Conservation (phyloP, 352 stramenopile genomes). For the Phytophthora uliginosa region DNA sequence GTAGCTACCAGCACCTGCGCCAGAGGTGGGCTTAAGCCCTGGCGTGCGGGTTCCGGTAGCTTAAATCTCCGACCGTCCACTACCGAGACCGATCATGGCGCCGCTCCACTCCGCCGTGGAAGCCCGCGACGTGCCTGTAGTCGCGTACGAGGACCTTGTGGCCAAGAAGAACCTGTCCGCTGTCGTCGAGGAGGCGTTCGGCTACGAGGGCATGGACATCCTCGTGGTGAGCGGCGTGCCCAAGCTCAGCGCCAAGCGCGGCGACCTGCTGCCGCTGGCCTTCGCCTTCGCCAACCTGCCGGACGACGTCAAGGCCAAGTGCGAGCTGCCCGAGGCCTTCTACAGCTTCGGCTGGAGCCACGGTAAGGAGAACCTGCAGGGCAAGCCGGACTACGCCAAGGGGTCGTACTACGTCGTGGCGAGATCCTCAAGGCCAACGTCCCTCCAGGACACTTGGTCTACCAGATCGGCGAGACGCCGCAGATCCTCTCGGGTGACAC, state of each 20-base stretch:
- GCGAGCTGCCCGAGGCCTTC: constrained; percentile 89
- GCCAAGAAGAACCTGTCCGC: constrained; percentile 54
- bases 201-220: constrained; percentile 92
- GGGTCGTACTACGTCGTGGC: constrained; percentile 95
- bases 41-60: too few relatives aligned
- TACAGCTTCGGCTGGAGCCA: constrained; percentile 98
- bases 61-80: too few relatives aligned
- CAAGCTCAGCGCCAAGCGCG: constrained; percentile 76
- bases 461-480: constrained; percentile 97
- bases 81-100: too few relatives aligned
- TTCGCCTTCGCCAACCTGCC: constrained; percentile 88
- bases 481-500: constrained; percentile 96
- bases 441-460: constrained; percentile 89
- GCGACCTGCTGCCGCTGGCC: constrained; percentile 87
- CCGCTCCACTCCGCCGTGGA: constrained; percentile 24
- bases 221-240: constrained; percentile 91
- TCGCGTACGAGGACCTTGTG: constrained; percentile 67
- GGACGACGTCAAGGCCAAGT: constrained; percentile 77
- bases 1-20: too few relatives aligned
- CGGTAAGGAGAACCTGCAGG: constrained; percentile 96
- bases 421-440: constrained; percentile 94
- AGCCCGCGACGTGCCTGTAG: too few relatives aligned
- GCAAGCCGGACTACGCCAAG: constrained; percentile 95
- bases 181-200: constrained; percentile 87
- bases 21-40: too few relatives aligned